A percentile compares a stretch with the other conserved stretches of the same genome.
Evolutionary conservation across 345 rosid genomes (phyloP).

Genomic region (Theobroma cacao): DNA sequence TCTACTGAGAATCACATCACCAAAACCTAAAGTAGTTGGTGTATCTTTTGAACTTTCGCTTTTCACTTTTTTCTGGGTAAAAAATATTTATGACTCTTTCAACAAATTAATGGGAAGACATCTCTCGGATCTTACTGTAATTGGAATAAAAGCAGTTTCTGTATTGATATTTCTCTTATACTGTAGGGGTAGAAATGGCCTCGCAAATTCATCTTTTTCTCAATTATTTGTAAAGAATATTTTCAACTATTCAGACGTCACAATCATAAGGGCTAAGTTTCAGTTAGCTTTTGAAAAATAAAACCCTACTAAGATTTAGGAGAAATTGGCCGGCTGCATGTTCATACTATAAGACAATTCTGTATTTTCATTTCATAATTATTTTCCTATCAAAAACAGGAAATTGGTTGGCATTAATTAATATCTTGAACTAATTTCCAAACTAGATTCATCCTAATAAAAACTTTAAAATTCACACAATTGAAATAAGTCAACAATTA

Average conservation of each 20-base stretch:
- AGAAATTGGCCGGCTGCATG: neutral
- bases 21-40: neutral
- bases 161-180: neutral
- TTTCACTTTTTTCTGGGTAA: neutral
- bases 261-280: neutral
- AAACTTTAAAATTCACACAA: too few relatives aligned
- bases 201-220: neutral
- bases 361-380: neutral
- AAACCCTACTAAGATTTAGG: neutral
- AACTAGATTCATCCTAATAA: too few relatives aligned
- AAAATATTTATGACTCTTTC: neutral
- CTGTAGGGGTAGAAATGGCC: neutral
- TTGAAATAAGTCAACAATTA: too few relatives aligned
- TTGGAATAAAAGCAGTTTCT: neutral
- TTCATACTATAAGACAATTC: neutral
- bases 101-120: neutral
- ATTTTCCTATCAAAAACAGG: neutral
- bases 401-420: neutral
- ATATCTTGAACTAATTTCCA: too few relatives aligned
- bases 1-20: neutral
- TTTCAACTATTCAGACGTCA: neutral
- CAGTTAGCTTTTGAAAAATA: neutral
- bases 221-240: neutral
- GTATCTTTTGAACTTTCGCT: neutral
- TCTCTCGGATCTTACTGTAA: neutral